Evolutionary conservation across 1,284 basidiomycete species (phyloP).

Genomic region (Pseudomicrostroma phylloplanum): DNA sequence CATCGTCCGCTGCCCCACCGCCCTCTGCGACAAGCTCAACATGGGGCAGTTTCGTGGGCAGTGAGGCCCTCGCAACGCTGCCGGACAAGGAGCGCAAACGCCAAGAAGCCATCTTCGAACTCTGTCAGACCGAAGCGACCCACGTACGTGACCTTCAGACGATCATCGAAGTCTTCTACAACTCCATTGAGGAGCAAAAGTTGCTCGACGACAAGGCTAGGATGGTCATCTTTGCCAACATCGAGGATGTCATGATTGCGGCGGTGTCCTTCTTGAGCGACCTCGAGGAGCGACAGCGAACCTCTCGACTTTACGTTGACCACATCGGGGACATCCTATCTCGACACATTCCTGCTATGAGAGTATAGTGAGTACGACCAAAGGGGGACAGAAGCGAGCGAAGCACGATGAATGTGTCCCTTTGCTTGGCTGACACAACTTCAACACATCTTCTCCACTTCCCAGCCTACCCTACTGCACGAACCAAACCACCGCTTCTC

Average conservation of each 20-base stretch:
- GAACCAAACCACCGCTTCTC: constrained; percentile 75
- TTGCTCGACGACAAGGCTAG: constrained; percentile 71
- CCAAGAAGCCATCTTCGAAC: constrained; percentile 85
- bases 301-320: constrained; percentile 81
- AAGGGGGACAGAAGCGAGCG: not conserved
- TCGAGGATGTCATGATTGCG: constrained; percentile 62
- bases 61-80: constrained; percentile 69
- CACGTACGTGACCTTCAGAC: constrained; percentile 85
- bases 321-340: constrained; percentile 77
- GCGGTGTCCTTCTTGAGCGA: constrained; percentile 53
- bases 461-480: constrained; percentile 74
- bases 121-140: constrained; percentile 76
- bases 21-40: constrained; percentile 57
- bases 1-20: not conserved
- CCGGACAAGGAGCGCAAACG: constrained; percentile 70
- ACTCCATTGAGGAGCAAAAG: constrained; percentile 59
- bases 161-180: constrained; percentile 83
- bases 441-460: not conserved
- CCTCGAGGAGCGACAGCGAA: constrained; percentile 81
- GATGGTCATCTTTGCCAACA: constrained; percentile 80
- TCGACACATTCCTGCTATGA: constrained; percentile 68
- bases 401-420: not conserved
- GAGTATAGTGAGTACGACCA: constrained; percentile 60
- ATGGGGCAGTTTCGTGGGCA: constrained; percentile 83
- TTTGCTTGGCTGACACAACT: not conserved